Evolutionary conservation across 805 yeast species (phyloP).

Genomic region (Sporopachydermia lactativora): DNA sequence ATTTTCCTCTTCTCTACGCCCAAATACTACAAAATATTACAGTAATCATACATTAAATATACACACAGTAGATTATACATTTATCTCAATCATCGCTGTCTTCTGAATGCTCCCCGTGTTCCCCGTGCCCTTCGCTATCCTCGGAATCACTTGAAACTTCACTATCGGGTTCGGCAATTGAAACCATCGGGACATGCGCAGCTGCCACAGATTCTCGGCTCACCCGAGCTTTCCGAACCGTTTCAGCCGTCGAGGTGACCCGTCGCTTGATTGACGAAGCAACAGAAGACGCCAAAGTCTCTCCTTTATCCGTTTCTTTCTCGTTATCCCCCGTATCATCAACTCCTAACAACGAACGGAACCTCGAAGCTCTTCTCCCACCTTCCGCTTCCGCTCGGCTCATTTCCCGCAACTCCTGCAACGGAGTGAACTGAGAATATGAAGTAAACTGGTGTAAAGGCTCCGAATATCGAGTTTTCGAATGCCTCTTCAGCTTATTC

Average conservation of each 20-base stretch:
- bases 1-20: too few species aligned
- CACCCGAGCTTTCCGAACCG: too few species aligned
- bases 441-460: conserved; percentile 19
- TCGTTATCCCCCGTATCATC: background rate
- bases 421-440: conserved; percentile 20
- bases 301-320: background rate
- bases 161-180: too few species aligned
- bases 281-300: background rate
- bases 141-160: too few species aligned
- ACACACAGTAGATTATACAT: too few species aligned
- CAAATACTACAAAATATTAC: too few species aligned
- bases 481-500: conserved; percentile 46
- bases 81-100: too few species aligned
- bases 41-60: too few species aligned
- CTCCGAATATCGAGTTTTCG: conserved; percentile 12
- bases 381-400: background rate
- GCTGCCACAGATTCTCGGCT: too few species aligned
- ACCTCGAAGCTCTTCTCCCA: background rate
- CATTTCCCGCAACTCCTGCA: conserved; percentile 6
- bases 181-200: too few species aligned
- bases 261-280: background rate
- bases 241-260: background rate
- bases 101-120: too few species aligned
- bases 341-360: background rate
- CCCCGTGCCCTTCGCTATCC: too few species aligned